Evolutionary conservation across 306 rosid species (phyloP), one percentile per base, ranked within the genome.

Genomic region (Lablab purpureus): DNA sequence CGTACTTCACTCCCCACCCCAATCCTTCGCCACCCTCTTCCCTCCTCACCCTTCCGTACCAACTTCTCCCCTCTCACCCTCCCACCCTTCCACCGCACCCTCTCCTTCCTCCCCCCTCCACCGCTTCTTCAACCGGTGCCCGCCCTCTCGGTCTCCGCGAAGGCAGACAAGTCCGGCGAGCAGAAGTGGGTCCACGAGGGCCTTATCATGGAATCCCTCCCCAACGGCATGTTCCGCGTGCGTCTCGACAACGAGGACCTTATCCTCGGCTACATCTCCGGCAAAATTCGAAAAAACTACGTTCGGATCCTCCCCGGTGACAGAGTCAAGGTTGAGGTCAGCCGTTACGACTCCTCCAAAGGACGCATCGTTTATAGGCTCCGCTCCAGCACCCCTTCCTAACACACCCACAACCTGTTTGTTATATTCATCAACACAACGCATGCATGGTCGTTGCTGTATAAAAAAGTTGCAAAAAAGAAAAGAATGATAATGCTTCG

Each of bases 141-240:
- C 55, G 18, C 30, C 11, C 28, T 41, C 25, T 0, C 47, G 4
- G 6, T 14, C 40, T 56, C 74, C 51, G 85, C 80, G 11, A 87
- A 87, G 51, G 17, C 82, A 25, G 87, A 83, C 81, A 78, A 75
- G 60, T 66, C 89, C 77, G 66, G 80, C 47, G 90, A 87, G 82
- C 87, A 81, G 56, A 87, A 84, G 21, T 84, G 86, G 90, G 75
- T 81, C 15, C 86, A 74, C 73, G 90, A 87, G 70, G 90, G 90
- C 4, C 80, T 81, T 14, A 84, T 87, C 84, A 87, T 81, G 0
- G 90, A 87, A 77, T 87, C 87, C 21, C 90, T 87, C 40, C 82
- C 90, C 43, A 87, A 84, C 71, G 90, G 90, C 58, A 87, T 87
- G 90, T 87, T 87, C 71, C 86, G 87, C 1, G 86, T 87, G 5